A percentile compares a stretch with the other conserved stretches of the same genome.
phyloP scores from a whole-genome alignment of 2,329 filamentous ascomycete genomes.

The Talaromyces sp. region DNA sequence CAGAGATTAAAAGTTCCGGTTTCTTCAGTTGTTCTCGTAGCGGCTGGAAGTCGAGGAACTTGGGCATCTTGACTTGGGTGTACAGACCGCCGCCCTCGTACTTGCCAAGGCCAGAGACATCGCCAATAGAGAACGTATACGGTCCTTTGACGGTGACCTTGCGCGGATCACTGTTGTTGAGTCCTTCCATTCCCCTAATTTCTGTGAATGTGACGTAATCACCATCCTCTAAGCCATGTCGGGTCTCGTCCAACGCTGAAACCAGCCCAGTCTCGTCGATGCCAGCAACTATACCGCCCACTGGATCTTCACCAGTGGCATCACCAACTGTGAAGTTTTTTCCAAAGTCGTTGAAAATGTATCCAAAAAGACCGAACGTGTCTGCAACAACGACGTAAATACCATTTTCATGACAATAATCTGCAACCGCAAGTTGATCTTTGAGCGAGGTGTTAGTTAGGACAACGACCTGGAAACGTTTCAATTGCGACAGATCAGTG shows the following conservation, averaged over 20 bases:
- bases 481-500: conserved; percentile 73
- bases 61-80: conserved; percentile 98
- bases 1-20: conserved; percentile 85
- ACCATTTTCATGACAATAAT: conserved; percentile 90
- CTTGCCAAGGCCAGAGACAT: conserved; percentile 79
- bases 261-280: conserved; percentile 89
- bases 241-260: conserved; percentile 87
- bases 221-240: conserved; percentile 92
- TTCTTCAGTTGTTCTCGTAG: conserved; percentile 75
- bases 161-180: conserved; percentile 79
- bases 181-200: conserved; percentile 81
- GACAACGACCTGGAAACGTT: conserved; percentile 89
- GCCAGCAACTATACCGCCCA: conserved; percentile 82
- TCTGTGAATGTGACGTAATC: conserved; percentile 96
- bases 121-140: conserved; percentile 95
- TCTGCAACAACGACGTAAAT: conserved; percentile 87
- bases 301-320: conserved; percentile 80
- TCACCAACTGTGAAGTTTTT: conserved; percentile 89
- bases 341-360: conserved; percentile 96
- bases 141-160: conserved; percentile 94
- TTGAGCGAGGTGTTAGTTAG: conserved; percentile 79
- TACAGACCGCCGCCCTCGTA: conserved; percentile 88
- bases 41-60: conserved; percentile 82
- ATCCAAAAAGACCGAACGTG: conserved; percentile 90
- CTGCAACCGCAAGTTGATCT: conserved; percentile 77